Conservation (phyloP, 768 basidiomycete species). For the Roridomyces roridus region DNA sequence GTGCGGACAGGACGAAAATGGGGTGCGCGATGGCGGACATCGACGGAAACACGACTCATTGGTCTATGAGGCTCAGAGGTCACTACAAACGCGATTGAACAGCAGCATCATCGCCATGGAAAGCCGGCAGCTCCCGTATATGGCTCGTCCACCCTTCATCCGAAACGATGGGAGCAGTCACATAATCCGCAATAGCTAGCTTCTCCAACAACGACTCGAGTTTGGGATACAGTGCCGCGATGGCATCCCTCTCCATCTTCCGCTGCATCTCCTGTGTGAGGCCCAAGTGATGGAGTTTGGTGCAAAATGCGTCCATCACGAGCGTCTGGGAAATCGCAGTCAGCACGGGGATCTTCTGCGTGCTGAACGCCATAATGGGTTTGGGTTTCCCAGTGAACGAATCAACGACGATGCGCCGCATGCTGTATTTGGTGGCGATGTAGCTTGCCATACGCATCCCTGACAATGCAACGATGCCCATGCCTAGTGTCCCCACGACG, state of each 20-base stretch:
- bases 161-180: conserved; percentile 1
- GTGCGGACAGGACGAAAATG: too few species aligned
- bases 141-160: too few species aligned
- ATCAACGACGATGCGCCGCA: conserved; percentile 31
- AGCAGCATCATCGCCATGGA: too few species aligned
- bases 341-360: conserved; percentile 43
- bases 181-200: not conserved
- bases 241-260: not conserved
- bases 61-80: too few species aligned
- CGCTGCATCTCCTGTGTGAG: not conserved
- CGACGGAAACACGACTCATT: too few species aligned
- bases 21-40: too few species aligned
- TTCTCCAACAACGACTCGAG: conserved; percentile 1
- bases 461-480: conserved; percentile 31
- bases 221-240: not conserved
- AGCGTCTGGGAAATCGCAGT: conserved; percentile 36
- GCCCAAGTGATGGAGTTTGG: conserved; percentile 6
- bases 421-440: conserved; percentile 34
- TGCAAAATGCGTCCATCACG: conserved; percentile 35
- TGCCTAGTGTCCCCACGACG: conserved; percentile 36
- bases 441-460: conserved; percentile 27
- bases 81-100: too few species aligned
- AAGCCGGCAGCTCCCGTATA: too few species aligned
- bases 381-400: conserved; percentile 9
- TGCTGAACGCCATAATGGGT: conserved; percentile 45